Evolutionary conservation across 1,284 basidiomycete genomes (phyloP), one percentile per base, ranked within the genome.

Genomic region (Amylostereum chailletii): DNA sequence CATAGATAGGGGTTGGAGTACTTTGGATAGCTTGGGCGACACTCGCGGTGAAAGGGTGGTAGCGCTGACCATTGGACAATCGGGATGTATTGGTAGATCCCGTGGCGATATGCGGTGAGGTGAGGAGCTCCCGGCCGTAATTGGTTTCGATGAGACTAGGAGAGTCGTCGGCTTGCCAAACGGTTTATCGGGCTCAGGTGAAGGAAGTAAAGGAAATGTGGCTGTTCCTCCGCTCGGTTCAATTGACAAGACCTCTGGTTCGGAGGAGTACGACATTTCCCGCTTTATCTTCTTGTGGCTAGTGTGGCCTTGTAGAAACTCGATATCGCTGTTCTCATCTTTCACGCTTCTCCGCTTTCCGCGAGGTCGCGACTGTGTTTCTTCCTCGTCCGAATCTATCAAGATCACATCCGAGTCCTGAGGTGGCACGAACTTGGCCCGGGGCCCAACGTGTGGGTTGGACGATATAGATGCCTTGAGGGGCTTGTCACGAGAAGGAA

Each of bases 301-400:
- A 7, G 42, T 7, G 7, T 10, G 19, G 6, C 27, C 5, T n/a
- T 45, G 46, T 1, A 52, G 45, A 19, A 47, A 36, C 19, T 55
- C 51, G 42, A 51, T 46, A 29, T 31, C 42, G 42, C 42, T 43
- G n/a, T 30, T 43, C 6, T 29, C 42, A 31, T 9, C 6, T 4
- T 27, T 29, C 7, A 4, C 30, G n/a, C n/a, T n/a, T 7, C 32
- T 31, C 42, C 27, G 27, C 42, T 43, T 43, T 4, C 42, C 27
- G 27, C 19, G 47, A 54, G 9, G 50, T 27, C 45, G 49, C 47
- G 38, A 31, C 7, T 26, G 42, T 32, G 26, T 51, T 52, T 31
- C 51, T 48, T 71, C 71, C 19, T 73, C 71, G 44, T 83, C 80
- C 32, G 79, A 80, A 57, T 83, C 79, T 50, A 84, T 76, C 54